Conservation (phyloP, 2,329 filamentous ascomycete genomes). For the Simplicillium sp. region DNA sequence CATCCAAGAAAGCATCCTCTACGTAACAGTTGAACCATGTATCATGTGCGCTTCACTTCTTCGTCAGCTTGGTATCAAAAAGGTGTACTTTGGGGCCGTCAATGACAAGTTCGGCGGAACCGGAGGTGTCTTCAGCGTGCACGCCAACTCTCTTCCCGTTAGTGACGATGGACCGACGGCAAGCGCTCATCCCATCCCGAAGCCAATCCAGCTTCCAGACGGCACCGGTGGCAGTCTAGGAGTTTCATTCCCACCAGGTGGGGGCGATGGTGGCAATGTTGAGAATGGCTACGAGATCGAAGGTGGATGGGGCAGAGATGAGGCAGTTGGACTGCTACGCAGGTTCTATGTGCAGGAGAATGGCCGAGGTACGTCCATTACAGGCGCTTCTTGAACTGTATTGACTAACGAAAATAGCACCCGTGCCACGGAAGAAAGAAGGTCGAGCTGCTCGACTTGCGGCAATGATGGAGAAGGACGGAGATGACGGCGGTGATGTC, state of each 20-base stretch:
- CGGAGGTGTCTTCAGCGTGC: constrained; percentile 83
- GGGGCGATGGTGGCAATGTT: constrained; percentile 55
- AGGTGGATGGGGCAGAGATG: constrained; percentile 80
- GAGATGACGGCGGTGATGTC: constrained; percentile 2
- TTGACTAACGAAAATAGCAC: constrained; percentile 24
- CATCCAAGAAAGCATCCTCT: constrained; percentile 65
- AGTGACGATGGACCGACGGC: constrained; percentile 25
- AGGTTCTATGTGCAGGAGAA: constrained; percentile 99
- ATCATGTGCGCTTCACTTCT: constrained; percentile 97
- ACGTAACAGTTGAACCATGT: constrained; percentile 96
- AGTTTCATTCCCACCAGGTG: constrained; percentile 24
- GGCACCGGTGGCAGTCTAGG: constrained; percentile 23
- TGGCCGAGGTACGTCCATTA: constrained; percentile 57
- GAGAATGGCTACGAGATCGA: constrained; percentile 74
- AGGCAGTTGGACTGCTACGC: constrained; percentile 84
- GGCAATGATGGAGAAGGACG: constrained; percentile 39
- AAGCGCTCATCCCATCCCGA: constrained; percentile 27
- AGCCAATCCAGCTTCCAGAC: constrained; percentile 24
- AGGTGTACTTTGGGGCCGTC: constrained; percentile 88
- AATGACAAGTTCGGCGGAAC: constrained; percentile 98
- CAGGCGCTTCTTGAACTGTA: background rate
- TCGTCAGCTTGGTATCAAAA: constrained; percentile 76
- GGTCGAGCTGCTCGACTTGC: constrained; percentile 43
- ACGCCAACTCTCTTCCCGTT: constrained; percentile 47
- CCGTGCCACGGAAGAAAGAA: constrained; percentile 45